Conservation (phyloP, 805 yeast genomes). For the Candida orba region DNA sequence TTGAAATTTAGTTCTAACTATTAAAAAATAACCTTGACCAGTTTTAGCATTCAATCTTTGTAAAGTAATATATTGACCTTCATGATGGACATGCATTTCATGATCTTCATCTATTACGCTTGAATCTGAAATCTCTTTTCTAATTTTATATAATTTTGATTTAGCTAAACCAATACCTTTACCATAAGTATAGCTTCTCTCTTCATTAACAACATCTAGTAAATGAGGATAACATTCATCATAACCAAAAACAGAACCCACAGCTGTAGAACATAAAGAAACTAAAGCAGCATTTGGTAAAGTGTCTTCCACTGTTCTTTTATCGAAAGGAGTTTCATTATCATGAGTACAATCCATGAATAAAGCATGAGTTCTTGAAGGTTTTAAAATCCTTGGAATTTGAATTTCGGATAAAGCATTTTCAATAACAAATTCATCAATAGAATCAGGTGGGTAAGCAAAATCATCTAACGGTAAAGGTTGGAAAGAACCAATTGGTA, state of each 20-base stretch:
- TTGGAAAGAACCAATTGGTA: constrained; percentile 87
- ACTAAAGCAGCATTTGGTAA: constrained; percentile 93
- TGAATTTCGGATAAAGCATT: constrained; percentile 51
- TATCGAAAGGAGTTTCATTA: constrained; percentile 82
- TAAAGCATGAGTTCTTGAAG: constrained; percentile 83
- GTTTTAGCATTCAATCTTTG: constrained; percentile 78
- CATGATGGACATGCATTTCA: constrained; percentile 92
- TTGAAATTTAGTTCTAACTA: constrained; percentile 77
- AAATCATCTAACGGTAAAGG: constrained; percentile 73
- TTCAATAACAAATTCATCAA: constrained; percentile 15
- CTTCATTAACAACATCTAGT: constrained; percentile 74
- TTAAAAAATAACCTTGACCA: constrained; percentile 82
- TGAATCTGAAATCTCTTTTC: constrained; percentile 49
- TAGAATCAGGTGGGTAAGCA: constrained; percentile 51
- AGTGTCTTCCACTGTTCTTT: constrained; percentile 90
- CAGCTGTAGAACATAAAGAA: constrained; percentile 86
- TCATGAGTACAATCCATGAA: constrained; percentile 98
- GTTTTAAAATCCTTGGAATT: constrained; percentile 56
- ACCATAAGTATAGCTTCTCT: constrained; percentile 47
- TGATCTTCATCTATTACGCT: constrained; percentile 45
- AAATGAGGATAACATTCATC: constrained; percentile 86
- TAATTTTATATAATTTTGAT: constrained; percentile 45
- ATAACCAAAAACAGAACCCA: constrained; percentile 90
- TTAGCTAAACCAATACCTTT: constrained; percentile 77
- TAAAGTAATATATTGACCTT: constrained; percentile 85